phyloP scores from a whole-genome alignment of 495 filamentous ascomycete genomes.

The Penicillium subrubescens region DNA sequence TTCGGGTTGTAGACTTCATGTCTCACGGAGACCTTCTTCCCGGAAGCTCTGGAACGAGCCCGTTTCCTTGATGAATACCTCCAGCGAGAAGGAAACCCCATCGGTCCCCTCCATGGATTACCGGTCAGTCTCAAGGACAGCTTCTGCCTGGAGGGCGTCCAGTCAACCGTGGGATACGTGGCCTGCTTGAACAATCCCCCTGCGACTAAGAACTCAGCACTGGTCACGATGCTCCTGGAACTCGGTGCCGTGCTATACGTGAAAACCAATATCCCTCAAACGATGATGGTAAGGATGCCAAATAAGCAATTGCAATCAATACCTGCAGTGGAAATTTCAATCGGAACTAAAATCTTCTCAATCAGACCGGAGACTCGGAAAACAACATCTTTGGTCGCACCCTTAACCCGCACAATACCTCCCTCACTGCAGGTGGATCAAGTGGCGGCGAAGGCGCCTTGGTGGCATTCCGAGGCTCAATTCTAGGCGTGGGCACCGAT shows the following conservation, averaged over 20 bases:
- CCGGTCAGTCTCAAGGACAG: constrained; percentile 66
- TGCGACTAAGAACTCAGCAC: constrained; percentile 20
- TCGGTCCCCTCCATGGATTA: constrained; percentile 63
- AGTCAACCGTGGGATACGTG: constrained; percentile 36
- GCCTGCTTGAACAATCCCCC: constrained; percentile 15
- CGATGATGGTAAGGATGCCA: constrained; percentile 32
- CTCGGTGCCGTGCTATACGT: constrained; percentile 52
- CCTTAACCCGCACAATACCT: constrained; percentile 55
- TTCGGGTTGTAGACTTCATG: constrained; percentile 33
- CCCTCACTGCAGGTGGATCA: constrained; percentile 55
- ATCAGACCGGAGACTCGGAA: constrained; percentile 47
- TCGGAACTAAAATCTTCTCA: not conserved
- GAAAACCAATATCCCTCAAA: constrained; percentile 59
- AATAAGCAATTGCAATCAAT: not conserved
- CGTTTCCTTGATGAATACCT: constrained; percentile 45
- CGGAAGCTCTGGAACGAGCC: constrained; percentile 38
- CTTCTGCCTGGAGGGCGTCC: constrained; percentile 43
- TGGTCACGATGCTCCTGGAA: constrained; percentile 33
- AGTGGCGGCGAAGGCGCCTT: constrained; percentile 64
- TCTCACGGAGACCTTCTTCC: constrained; percentile 46
- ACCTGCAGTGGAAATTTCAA: not conserved
- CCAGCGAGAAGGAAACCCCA: constrained; percentile 33
- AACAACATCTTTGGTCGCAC: constrained; percentile 41
- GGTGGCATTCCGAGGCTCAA: constrained; percentile 53
- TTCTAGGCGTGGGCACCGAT: constrained; percentile 64